phyloP scores from a whole-genome alignment of 108 stramenopile genomes.

The Conticribra weissflogii region DNA sequence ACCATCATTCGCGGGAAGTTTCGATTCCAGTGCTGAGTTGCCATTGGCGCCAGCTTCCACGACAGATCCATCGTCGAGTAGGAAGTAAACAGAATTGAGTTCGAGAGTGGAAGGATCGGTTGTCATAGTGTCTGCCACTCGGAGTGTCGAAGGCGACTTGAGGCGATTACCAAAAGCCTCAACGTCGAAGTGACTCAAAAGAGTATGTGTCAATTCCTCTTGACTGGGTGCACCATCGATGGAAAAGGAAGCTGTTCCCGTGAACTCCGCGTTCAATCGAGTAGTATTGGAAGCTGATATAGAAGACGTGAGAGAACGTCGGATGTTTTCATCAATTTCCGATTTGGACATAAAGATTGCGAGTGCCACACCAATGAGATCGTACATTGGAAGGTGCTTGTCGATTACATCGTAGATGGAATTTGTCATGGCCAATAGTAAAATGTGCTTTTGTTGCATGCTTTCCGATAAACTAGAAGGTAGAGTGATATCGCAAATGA shows the following conservation, averaged over 20 bases:
- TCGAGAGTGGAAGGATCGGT: conserved; percentile 11
- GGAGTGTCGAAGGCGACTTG: background rate
- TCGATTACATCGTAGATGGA: conserved; percentile 30
- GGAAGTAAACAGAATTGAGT: conserved; percentile 42
- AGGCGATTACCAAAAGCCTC: conserved; percentile 25
- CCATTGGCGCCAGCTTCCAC: conserved; percentile 13
- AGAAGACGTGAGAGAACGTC: background rate
- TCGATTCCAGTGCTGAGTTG: background rate
- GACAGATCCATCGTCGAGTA: conserved; percentile 23
- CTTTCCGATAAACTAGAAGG: conserved; percentile 6
- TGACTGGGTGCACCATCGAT: conserved; percentile 19
- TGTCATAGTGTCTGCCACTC: background rate
- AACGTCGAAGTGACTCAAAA: conserved; percentile 33
- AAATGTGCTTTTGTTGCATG: conserved; percentile 31
- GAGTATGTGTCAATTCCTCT: conserved; percentile 16
- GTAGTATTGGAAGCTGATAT: conserved; percentile 4
- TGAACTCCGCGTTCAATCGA: conserved; percentile 34
- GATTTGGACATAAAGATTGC: conserved; percentile 2
- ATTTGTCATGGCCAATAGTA: conserved; percentile 37
- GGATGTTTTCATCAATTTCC: background rate
- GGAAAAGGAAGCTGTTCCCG: conserved; percentile 27
- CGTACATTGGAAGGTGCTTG: conserved; percentile 19
- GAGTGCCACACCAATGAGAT: conserved; percentile 29
- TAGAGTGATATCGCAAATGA: conserved; percentile 40
- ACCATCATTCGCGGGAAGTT: background rate